These are phyloP conservation scores for Eucalyptus regnans DNA, from an alignment of 345 rosid species.

Conservation along the genomic window DNA sequence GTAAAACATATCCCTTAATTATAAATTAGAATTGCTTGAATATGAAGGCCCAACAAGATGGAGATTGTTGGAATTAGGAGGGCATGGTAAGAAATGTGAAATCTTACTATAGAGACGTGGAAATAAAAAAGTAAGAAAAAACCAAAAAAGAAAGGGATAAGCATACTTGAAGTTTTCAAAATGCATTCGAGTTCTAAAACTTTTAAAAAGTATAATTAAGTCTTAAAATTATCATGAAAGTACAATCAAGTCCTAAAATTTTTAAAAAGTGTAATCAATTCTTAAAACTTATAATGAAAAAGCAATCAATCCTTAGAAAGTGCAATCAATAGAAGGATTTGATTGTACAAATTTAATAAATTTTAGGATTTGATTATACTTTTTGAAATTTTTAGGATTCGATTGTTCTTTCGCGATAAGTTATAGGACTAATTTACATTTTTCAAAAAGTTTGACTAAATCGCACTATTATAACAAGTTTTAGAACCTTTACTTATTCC, in stretches of 20 bases:
- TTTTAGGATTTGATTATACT: fast-evolving
- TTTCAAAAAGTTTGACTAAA: no score
- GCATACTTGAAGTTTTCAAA: fast-evolving
- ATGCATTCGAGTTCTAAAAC: fast-evolving
- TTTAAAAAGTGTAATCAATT: fast-evolving
- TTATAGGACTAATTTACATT: no score
- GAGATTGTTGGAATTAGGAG: fast-evolving
- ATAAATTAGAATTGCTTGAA: no score
- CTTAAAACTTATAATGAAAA: fast-evolving
- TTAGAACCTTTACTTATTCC: fast-evolving
- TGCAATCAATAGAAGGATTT: no score
- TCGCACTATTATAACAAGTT: fast-evolving
- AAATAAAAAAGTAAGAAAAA: background rate
- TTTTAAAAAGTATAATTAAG: no score
- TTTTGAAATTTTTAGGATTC: no score
- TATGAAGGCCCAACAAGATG: background rate
- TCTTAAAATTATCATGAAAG: no score
- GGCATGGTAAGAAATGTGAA: background rate
- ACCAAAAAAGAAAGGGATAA: background rate
- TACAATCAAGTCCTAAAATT: fast-evolving
- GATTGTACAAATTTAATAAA: fast-evolving
- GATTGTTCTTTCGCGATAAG: fast-evolving
- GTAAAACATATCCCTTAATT: no score
- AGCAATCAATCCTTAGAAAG: no score
- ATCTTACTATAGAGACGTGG: background rate